A percentile compares a stretch with the other conserved stretches of the same genome.
Conservation (phyloP, 495 filamentous ascomycete species). For the Hypoxylon fragiforme region DNA sequence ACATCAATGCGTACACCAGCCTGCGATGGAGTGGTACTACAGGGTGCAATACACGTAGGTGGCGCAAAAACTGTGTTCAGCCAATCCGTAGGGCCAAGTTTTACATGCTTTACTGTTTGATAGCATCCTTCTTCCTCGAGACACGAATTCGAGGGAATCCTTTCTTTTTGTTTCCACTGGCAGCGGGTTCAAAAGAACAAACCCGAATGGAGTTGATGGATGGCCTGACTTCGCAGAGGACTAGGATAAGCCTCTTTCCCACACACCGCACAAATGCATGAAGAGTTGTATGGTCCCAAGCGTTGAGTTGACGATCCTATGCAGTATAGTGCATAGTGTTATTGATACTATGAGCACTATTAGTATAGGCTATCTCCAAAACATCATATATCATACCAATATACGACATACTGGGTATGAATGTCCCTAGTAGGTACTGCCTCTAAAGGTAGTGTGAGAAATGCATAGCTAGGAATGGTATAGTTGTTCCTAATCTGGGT, state of each 20-base stretch:
- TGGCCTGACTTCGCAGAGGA: slow-evolving; percentile 15
- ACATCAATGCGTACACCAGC: background rate
- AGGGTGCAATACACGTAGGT: slow-evolving; percentile 8
- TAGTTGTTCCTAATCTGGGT: background rate
- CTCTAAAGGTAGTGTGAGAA: no score
- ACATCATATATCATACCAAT: no score
- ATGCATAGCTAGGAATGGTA: background rate
- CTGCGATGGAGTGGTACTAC: background rate
- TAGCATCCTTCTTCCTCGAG: slow-evolving; percentile 26
- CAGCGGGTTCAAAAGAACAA: slow-evolving; percentile 4
- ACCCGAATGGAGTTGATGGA: slow-evolving; percentile 4
- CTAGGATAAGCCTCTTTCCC: slow-evolving; percentile 13
- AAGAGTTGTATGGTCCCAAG: slow-evolving; percentile 16
- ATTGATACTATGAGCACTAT: no score
- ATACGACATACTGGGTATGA: no score
- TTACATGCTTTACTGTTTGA: no score
- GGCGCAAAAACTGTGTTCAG: slow-evolving; percentile 8
- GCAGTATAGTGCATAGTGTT: slow-evolving; percentile 5
- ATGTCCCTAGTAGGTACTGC: slow-evolving; percentile 2
- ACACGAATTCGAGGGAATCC: slow-evolving; percentile 17
- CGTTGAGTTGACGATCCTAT: slow-evolving; percentile 9
- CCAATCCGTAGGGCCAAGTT: slow-evolving; percentile 7
- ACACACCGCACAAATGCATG: slow-evolving; percentile 7
- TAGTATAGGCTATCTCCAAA: background rate
- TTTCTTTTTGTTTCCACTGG: slow-evolving; percentile 15